Evolutionary conservation across 192 early-diverging fungal genomes (phyloP), one percentile per base, ranked within the genome.

Genomic region (Phlyctochytrium planicorne): DNA sequence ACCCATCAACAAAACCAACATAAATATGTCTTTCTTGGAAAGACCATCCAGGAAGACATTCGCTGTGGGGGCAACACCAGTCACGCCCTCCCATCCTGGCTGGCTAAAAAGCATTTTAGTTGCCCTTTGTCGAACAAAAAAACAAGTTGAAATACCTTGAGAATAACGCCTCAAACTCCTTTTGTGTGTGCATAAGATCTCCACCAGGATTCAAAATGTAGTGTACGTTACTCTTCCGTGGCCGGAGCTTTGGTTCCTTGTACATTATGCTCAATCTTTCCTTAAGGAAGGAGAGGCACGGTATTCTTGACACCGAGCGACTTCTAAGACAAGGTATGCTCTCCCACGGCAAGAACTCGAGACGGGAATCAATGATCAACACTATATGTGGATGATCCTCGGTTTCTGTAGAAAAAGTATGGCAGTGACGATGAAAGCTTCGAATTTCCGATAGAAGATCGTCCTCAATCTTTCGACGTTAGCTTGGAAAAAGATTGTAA

Each of bases 201-300:
- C 88, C 89, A 25, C 83, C 87, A 0, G 97, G 97, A 79, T 99
- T 99, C 23, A 99, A 77, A 17, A 98, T 76, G 72, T 95, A 99
- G 71, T 82, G 93, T 0, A 83, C 79, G 0, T 47, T 20, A 47
- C 20, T 76, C 84, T 2, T 25, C 2, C 33, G 24, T 71, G 30
- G 0, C 68, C 55, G 62, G 47, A 56, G 73, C 71, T 31, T 67
- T 17, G 37, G 52, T 52, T 4, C 24, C n/a, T 88, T 69, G 20
- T 87, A 73, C 2, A 23, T 24, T 20, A 6, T 29, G 17, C 16
- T 4, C 1, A 74, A 71, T 62, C 33, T 52, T 90, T 85, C 36
- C 88, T 79, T 62, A 88, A 98, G 62, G 55, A 94, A 82, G 20
- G 84, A 80, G 10, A 95, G 66, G 1, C 89, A 95, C 0, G 92